A percentile compares a stretch with the other conserved stretches of the same genome.
These are phyloP conservation scores for Thelonectria rubi DNA, from an alignment of 2,329 filamentous ascomycete genomes.

Conservation along the genomic window DNA sequence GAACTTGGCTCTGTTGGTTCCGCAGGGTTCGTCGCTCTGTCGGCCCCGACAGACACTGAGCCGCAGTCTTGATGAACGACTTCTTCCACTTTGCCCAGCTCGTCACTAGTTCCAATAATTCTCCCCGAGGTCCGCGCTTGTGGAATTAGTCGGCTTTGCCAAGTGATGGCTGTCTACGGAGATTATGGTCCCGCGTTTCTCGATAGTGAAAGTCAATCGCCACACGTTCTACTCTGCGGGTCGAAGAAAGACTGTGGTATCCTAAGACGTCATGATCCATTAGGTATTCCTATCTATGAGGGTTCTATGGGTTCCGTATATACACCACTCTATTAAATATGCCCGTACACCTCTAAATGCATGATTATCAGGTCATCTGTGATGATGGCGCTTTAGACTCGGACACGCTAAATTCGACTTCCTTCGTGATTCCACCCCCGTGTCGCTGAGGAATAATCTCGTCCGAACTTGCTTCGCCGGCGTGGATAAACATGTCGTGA, in stretches of 20 bases:
- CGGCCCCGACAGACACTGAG: not conserved
- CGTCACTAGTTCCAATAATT: not conserved
- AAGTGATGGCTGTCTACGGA: not conserved
- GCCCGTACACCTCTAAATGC: not conserved
- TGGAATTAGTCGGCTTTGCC: not conserved
- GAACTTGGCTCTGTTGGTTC: too few relatives aligned
- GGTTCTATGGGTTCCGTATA: not conserved
- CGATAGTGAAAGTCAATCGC: not conserved
- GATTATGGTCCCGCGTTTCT: not conserved
- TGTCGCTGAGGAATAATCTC: conserved; percentile 28
- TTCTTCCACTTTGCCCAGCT: not conserved
- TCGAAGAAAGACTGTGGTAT: not conserved
- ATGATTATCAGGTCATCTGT: not conserved
- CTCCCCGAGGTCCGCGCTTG: not conserved
- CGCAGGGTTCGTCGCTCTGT: not conserved
- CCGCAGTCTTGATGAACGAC: not conserved
- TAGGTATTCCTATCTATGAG: conserved; percentile 11
- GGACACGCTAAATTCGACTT: conserved; percentile 34
- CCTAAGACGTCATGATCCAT: conserved; percentile 11
- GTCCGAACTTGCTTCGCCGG: conserved; percentile 33
- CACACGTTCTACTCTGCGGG: not conserved
- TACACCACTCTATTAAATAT: conserved; percentile 1
- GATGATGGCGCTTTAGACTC: conserved; percentile 14
- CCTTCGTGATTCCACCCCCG: conserved; percentile 29
- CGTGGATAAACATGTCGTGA: conserved; percentile 29